Base-by-base conservation (phyloP, 257 asterid species). In the Orobanche coerulescens region DNA sequence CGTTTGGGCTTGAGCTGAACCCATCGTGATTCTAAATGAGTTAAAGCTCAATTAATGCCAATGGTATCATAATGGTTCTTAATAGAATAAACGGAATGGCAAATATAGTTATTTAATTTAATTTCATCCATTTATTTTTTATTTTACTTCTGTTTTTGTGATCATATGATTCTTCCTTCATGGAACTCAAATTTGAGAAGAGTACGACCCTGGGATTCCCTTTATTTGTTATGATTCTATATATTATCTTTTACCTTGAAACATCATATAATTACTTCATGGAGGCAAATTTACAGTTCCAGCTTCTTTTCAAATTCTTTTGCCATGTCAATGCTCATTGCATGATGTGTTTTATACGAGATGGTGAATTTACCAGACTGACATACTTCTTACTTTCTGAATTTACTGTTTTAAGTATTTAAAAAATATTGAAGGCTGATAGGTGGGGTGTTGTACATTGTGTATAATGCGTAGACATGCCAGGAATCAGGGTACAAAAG, bases 1-100 rank as follows among this genome's bases (percentile, higher is more conserved):
- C 8, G 6, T 16, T 57, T 37, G 55, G 18, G 49, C 52, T 71
- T 48, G 49, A 61, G 64, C 52, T 8, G 37, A 64, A 55, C 37
- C 33, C 43, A 24, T 18, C 23, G 14, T 53, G 49, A 47, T 67
- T 34, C 51, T 16, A 22, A 58, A n/a, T 50, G 1, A 30, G 34
- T 61, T 30, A 54, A n/a, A 52, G 62, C 37, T 54, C 15, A 15
- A 9, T 22, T 42, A 18, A 47, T 14, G n/a, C 31, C 44, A 25
- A 37, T 15, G 24, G 8, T 43, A 42, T 39, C 40, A 24, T 51
- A 14, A 36, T 14, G 26, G n/a, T 50, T 3, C 15, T 11, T n/a
- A 59, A 12, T 48, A 19, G 47, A 48, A 5, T 59, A 68, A 37
- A 18, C 25, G 53, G 36, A 5, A 11, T 10, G 30, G 11, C 4